Evolutionary conservation across 2,329 filamentous ascomycete genomes (phyloP).

Genomic region (Paecilomyces sp.): DNA sequence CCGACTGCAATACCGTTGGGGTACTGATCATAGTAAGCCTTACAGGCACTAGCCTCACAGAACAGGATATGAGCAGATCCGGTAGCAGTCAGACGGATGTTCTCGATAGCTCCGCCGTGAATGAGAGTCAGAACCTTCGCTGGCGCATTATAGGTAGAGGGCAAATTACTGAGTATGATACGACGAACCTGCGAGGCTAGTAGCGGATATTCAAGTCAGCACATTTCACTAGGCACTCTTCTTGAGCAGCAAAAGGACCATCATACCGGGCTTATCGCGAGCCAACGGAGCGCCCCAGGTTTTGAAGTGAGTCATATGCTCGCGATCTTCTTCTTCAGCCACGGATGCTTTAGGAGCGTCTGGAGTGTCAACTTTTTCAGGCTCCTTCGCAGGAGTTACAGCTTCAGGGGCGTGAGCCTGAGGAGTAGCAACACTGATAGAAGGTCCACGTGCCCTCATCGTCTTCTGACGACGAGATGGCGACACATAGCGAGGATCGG

Average conservation of each 20-base stretch:
- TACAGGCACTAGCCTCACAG: conserved; percentile 24
- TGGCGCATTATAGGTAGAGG: conserved; percentile 18
- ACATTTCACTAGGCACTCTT: neutral
- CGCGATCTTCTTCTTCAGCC: conserved; percentile 19
- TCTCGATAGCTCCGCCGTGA: conserved; percentile 32
- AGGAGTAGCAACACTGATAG: conserved; percentile 2
- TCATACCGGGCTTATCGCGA: conserved; percentile 20
- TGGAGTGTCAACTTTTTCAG: neutral
- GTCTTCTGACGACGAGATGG: neutral
- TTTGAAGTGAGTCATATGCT: conserved; percentile 21
- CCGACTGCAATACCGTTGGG: conserved; percentile 30
- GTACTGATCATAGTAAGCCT: conserved; percentile 27
- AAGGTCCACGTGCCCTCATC: neutral
- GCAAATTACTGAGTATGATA: conserved; percentile 30
- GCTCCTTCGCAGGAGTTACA: neutral
- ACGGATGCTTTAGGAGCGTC: neutral
- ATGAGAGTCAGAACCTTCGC: conserved; percentile 30
- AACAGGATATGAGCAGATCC: conserved; percentile 29
- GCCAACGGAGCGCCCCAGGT: conserved; percentile 21
- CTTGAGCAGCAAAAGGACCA: neutral
- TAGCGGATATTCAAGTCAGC: conserved; percentile 1
- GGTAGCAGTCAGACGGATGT: conserved; percentile 14
- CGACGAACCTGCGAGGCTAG: conserved; percentile 21
- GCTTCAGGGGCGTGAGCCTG: conserved; percentile 6
- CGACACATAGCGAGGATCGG: neutral